phyloP scores from a whole-genome alignment of 495 filamentous ascomycete genomes.

The Endocarpon pusillum region DNA sequence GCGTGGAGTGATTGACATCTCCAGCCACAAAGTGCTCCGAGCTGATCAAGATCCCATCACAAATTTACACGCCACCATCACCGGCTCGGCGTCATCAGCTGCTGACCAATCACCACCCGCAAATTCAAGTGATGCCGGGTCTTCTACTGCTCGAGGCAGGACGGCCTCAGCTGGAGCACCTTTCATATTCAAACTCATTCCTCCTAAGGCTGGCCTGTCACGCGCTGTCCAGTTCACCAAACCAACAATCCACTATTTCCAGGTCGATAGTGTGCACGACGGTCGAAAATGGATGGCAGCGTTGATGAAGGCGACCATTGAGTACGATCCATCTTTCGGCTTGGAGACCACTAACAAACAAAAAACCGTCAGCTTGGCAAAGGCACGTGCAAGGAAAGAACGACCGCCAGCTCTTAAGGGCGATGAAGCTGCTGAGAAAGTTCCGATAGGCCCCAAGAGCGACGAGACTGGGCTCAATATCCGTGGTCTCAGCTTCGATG shows the following conservation, averaged over 20 bases:
- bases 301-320: conserved; percentile 97
- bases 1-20: conserved; percentile 92
- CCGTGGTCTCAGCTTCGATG: conserved; percentile 10
- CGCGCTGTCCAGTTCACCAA: conserved; percentile 94
- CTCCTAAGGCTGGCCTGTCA: conserved; percentile 71
- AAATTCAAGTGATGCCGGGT: conserved; percentile 9
- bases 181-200: conserved; percentile 98
- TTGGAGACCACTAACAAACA: conserved; percentile 87
- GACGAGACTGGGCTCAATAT: conserved; percentile 16
- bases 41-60: conserved; percentile 87
- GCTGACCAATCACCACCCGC: conserved; percentile 38
- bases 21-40: conserved; percentile 83
- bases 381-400: conserved; percentile 66
- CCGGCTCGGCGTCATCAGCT: conserved; percentile 62
- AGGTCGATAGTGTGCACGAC: conserved; percentile 73
- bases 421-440: conserved; percentile 34
- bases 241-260: conserved; percentile 92
- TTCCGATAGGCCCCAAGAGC: conserved; percentile 8
- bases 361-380: conserved; percentile 76
- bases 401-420: conserved; percentile 77
- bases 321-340: conserved; percentile 63
- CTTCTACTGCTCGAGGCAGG: conserved; percentile 14
- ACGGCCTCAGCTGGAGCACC: conserved; percentile 37
- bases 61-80: conserved; percentile 78
- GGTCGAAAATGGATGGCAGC: conserved; percentile 97